Conservation (phyloP, 495 filamentous ascomycete species). For the Podospora pseudopauciseta region DNA sequence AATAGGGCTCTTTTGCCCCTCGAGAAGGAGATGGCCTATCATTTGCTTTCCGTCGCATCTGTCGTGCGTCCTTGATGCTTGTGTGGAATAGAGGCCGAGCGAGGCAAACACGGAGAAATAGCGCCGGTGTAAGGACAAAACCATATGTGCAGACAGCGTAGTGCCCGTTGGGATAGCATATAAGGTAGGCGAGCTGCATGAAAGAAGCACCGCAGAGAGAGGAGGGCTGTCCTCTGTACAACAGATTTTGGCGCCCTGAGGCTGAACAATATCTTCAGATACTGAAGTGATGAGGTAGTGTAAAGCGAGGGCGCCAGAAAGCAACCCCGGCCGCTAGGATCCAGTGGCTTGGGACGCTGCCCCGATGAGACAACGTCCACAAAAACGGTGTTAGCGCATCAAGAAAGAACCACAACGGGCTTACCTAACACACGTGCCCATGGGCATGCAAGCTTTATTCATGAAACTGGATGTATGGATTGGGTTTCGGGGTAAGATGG, state of each 20-base stretch:
- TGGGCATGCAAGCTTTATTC: neutral
- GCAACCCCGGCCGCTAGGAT: neutral
- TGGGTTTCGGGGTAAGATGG: neutral
- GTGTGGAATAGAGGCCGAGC: slow-evolving; percentile 2
- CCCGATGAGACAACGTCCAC: slow-evolving; percentile 8
- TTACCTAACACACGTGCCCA: slow-evolving; percentile 1
- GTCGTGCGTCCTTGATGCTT: neutral
- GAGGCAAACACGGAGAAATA: slow-evolving; percentile 2
- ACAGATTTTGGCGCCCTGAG: neutral
- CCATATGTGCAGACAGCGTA: neutral
- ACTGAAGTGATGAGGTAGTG: slow-evolving; percentile 1
- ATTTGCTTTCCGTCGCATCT: neutral
- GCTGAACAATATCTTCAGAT: neutral
- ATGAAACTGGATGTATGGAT: neutral
- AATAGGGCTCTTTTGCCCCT: slow-evolving; percentile 1
- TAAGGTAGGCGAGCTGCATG: neutral
- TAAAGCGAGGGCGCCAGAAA: neutral
- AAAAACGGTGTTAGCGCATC: slow-evolving; percentile 6
- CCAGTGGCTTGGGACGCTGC: slow-evolving; percentile 13
- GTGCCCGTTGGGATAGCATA: neutral
- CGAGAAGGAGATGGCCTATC: neutral
- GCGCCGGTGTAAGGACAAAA: neutral
- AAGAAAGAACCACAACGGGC: neutral
- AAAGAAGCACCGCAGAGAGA: neutral
- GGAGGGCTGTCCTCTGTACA: neutral